Evolutionary conservation across 2,329 filamentous ascomycete genomes (phyloP).

Genomic region (Fusarium sp.): DNA sequence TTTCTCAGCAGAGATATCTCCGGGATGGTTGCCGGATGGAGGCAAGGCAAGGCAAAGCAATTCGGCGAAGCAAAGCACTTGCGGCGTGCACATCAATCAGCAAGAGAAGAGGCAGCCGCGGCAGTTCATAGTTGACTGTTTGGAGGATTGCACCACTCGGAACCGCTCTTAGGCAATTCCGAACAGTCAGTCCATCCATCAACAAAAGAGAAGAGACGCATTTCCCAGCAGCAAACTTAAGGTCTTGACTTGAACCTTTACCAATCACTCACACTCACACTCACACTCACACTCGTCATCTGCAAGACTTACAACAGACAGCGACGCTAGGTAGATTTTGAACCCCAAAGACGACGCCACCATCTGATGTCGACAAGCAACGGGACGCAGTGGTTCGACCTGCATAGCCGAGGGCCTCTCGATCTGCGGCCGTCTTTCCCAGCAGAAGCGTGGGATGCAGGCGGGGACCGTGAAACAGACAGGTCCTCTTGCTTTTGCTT

Average conservation of each 20-base stretch:
- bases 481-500: conserved; percentile 37
- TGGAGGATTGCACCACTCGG: neutral
- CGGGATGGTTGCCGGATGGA: conserved; percentile 22
- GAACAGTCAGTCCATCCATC: conserved; percentile 1
- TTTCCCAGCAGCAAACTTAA: conserved; percentile 12
- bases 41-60: conserved; percentile 11
- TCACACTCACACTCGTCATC: neutral
- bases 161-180: conserved; percentile 7
- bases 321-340: neutral
- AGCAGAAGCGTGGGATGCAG: conserved; percentile 51
- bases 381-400: conserved; percentile 46
- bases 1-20: conserved; percentile 20
- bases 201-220: conserved; percentile 19
- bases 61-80: neutral
- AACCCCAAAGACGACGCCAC: conserved; percentile 33
- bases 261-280: neutral
- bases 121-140: conserved; percentile 15
- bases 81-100: neutral
- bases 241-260: neutral
- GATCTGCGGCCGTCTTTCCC: conserved; percentile 50
- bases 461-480: conserved; percentile 45
- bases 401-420: conserved; percentile 56
- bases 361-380: conserved; percentile 40
- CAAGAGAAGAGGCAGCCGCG: conserved; percentile 8
- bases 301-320: conserved; percentile 1